These are phyloP conservation scores for Penicillium brevicompactum DNA, from an alignment of 2,329 filamentous ascomycete species.

Conservation along the genomic window DNA sequence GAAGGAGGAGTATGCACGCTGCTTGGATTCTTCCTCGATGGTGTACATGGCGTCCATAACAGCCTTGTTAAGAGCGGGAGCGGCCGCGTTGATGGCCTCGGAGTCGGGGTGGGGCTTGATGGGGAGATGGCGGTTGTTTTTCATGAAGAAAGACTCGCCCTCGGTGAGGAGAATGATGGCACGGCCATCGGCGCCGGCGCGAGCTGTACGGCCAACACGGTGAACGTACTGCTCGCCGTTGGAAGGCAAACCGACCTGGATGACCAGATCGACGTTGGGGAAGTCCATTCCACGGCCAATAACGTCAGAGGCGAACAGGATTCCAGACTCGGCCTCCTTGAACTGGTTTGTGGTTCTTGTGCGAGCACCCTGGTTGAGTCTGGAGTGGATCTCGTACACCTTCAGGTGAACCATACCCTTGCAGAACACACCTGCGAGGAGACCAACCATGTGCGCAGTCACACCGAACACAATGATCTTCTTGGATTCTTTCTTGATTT, in stretches of 20 bases:
- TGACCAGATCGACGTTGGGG: constrained; percentile 52
- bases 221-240: constrained; percentile 54
- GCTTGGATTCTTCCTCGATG: constrained; percentile 36
- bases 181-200: constrained; percentile 56
- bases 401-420: constrained; percentile 34
- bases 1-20: constrained; percentile 40
- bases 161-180: constrained; percentile 57
- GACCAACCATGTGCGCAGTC: constrained; percentile 65
- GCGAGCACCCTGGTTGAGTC: constrained; percentile 68
- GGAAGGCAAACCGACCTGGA: constrained; percentile 54
- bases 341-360: constrained; percentile 57
- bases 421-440: constrained; percentile 61
- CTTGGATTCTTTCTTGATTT: constrained; percentile 64
- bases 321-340: constrained; percentile 43
- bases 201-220: constrained; percentile 65
- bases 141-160: constrained; percentile 55
- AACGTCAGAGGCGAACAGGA: constrained; percentile 53
- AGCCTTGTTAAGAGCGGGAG: constrained; percentile 33
- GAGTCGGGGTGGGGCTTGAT: constrained; percentile 52
- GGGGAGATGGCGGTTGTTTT: constrained; percentile 51
- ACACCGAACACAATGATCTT: constrained; percentile 90
- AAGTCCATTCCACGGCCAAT: constrained; percentile 56
- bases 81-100: constrained; percentile 40
- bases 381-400: constrained; percentile 71
- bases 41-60: constrained; percentile 32